Evolutionary conservation across 2,329 filamentous ascomycete species (phyloP).

Genomic region (Diaporthe helianthi): DNA sequence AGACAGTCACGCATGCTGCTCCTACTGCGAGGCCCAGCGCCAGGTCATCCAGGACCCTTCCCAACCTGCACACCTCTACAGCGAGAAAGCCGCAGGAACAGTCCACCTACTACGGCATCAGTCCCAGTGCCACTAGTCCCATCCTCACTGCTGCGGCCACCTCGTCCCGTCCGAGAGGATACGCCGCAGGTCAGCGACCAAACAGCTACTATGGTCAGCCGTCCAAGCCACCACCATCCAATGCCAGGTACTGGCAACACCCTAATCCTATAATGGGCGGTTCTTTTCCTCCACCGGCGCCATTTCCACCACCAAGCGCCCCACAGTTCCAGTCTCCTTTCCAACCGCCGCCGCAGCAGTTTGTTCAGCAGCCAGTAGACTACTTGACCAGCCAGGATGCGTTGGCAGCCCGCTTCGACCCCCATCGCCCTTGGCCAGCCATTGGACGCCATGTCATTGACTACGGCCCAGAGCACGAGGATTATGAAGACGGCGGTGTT

Average conservation of each 20-base stretch:
- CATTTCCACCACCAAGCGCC: conserved; percentile 39
- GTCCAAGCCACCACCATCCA: conserved; percentile 47
- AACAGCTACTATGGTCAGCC: conserved; percentile 46
- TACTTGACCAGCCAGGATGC: conserved; percentile 23
- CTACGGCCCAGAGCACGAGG: conserved; percentile 42
- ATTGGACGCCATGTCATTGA: conserved; percentile 10
- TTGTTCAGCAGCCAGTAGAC: conserved; percentile 28
- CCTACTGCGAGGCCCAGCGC: conserved; percentile 38
- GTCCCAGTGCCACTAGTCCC: conserved; percentile 40
- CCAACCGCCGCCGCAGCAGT: conserved; percentile 24
- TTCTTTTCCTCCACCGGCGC: conserved; percentile 41
- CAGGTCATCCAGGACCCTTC: conserved; percentile 49
- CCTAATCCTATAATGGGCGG: conserved; percentile 40
- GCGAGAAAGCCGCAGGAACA: conserved; percentile 47
- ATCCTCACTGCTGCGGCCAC: conserved; percentile 35
- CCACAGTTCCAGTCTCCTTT: conserved; percentile 37
- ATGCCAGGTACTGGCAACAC: conserved; percentile 43
- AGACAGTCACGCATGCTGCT: conserved; percentile 33
- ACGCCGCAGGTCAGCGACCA: conserved; percentile 44
- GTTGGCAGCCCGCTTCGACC: conserved; percentile 15
- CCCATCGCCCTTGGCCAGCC: conserved; percentile 27
- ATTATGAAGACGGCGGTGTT: conserved; percentile 47
- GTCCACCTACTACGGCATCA: conserved; percentile 49
- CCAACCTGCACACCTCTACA: conserved; percentile 38
- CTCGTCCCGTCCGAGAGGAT: conserved; percentile 49